Evolutionary conservation across 2,329 filamentous ascomycete genomes (phyloP).

Genomic region (Apiospora saccharicola): DNA sequence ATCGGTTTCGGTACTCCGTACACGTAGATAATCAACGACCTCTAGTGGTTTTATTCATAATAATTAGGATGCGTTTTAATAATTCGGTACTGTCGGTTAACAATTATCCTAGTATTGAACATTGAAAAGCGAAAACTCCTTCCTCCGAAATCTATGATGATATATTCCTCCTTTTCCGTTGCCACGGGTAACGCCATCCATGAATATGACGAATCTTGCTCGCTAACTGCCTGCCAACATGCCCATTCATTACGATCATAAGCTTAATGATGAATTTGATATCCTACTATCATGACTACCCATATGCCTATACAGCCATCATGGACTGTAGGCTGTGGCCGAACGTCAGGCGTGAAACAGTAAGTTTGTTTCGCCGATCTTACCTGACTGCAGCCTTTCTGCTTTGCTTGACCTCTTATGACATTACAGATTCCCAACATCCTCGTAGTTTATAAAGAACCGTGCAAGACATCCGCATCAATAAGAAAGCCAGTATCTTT

Average conservation of each 20-base stretch:
- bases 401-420: background rate
- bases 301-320: background rate
- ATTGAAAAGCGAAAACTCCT: background rate
- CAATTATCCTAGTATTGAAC: background rate
- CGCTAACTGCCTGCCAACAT: background rate
- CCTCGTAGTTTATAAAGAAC: background rate
- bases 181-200: slow-evolving; percentile 1
- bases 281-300: background rate
- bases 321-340: background rate
- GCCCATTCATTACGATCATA: background rate
- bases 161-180: background rate
- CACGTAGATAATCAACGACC: background rate
- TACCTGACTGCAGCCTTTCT: background rate
- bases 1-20: background rate
- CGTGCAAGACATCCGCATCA: background rate
- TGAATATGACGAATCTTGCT: background rate
- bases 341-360: background rate
- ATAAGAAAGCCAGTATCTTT: background rate
- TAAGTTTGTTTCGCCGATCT: background rate
- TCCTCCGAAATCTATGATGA: background rate
- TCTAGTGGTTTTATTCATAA: background rate
- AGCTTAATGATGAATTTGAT: background rate
- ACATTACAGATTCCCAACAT: background rate
- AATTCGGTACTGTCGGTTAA: background rate
- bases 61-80: background rate